phyloP scores from a whole-genome alignment of 73 alveolate genomes.

The Uronychia setigera region DNA sequence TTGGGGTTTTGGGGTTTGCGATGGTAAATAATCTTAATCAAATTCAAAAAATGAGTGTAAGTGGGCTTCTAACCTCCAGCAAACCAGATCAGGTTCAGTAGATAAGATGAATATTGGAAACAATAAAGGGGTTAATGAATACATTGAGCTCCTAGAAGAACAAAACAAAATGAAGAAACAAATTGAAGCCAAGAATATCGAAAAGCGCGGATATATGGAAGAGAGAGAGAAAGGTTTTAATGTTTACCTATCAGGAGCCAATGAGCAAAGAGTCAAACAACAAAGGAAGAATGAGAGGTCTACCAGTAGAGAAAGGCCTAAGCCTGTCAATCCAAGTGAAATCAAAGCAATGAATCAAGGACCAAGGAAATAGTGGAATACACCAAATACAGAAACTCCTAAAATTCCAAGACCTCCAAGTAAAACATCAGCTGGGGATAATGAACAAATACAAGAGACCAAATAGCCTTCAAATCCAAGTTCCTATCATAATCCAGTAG shows the following conservation, averaged over 20 bases:
- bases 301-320: slow-evolving; percentile 4
- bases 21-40: no score
- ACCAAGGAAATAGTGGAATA: not conserved
- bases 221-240: slow-evolving; percentile 83
- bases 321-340: not conserved
- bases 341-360: not conserved
- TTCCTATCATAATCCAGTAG: slow-evolving; percentile 44
- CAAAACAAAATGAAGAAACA: slow-evolving; percentile 35
- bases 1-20: no score
- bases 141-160: slow-evolving; percentile 42
- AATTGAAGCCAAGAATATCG: not conserved
- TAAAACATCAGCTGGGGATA: not conserved
- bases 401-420: not conserved
- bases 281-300: slow-evolving; percentile 38
- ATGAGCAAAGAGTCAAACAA: slow-evolving; percentile 67
- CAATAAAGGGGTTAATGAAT: slow-evolving; percentile 45
- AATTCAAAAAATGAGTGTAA: no score
- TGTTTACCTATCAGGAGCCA: slow-evolving; percentile 73
- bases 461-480: not conserved
- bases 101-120: slow-evolving; percentile 30
- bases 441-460: not conserved
- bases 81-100: not conserved
- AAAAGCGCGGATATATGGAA: slow-evolving; percentile 21
- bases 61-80: no score
- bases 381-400: not conserved